phyloP scores from a whole-genome alignment of 345 rosid species.

The Ailanthus altissimus region DNA sequence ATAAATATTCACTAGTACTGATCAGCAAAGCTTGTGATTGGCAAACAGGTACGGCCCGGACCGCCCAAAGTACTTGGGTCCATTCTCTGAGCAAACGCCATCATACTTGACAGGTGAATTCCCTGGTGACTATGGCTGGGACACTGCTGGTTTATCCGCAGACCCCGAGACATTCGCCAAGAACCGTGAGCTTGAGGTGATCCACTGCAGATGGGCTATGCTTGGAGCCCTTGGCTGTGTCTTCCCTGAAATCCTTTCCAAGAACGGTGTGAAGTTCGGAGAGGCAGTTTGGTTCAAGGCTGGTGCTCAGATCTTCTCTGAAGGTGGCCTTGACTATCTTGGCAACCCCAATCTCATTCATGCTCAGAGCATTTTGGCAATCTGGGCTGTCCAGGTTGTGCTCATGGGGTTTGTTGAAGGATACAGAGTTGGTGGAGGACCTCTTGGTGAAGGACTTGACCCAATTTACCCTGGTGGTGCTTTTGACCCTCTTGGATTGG shows the following conservation, averaged over 20 bases:
- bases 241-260: conserved; percentile 84
- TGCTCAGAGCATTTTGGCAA: conserved; percentile 95
- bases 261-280: conserved; percentile 84
- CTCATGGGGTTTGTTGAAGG: conserved; percentile 97
- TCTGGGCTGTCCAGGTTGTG: conserved; percentile 91
- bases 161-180: conserved; percentile 96
- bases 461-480: conserved; percentile 97
- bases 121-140: conserved; percentile 98
- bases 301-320: conserved; percentile 89
- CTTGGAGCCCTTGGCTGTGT: conserved; percentile 91
- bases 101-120: conserved; percentile 93
- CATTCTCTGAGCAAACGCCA: conserved; percentile 94
- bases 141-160: conserved; percentile 94
- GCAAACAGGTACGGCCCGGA: conserved; percentile 91
- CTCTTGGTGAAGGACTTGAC: conserved; percentile 94
- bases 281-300: conserved; percentile 99
- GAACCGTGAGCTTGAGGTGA: conserved; percentile 97
- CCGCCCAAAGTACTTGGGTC: conserved; percentile 96
- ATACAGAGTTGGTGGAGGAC: conserved; percentile 95
- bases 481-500: conserved; percentile 86
- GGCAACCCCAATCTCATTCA: conserved; percentile 97
- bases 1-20: background rate
- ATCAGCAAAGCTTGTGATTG: background rate
- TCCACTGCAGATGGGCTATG: conserved; percentile 99
- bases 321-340: conserved; percentile 92